phyloP scores from a whole-genome alignment of 1,139 yeast species.

The Nakaseomyces uthaithaninus region DNA sequence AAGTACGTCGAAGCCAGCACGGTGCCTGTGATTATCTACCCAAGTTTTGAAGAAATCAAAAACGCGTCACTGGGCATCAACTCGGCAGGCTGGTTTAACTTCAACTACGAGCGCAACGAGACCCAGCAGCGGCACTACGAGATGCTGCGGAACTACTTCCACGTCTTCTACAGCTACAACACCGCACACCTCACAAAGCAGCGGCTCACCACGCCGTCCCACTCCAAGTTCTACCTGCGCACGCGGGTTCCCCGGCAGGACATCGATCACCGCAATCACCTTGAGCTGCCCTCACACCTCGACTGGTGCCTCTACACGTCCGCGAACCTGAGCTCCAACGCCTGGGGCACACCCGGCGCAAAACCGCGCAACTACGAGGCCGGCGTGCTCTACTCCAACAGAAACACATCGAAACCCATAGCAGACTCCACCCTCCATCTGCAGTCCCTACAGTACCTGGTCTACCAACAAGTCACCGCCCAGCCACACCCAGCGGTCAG shows the following conservation, averaged over 20 bases:
- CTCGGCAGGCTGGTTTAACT: conserved; percentile 52
- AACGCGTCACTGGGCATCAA: conserved; percentile 39
- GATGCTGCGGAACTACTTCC: conserved; percentile 16
- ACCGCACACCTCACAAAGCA: conserved; percentile 12
- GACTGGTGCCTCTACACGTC: conserved; percentile 63
- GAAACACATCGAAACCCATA: background rate
- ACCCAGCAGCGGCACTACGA: conserved; percentile 17
- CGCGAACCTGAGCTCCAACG: conserved; percentile 57
- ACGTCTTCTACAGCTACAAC: conserved; percentile 18
- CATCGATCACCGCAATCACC: conserved; percentile 25
- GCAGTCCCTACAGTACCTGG: conserved; percentile 15
- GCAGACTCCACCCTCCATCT: conserved; percentile 32
- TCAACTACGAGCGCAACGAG: conserved; percentile 32
- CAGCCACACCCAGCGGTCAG: background rate
- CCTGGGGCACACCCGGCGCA: conserved; percentile 47
- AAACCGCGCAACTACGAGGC: conserved; percentile 42
- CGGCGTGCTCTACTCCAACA: conserved; percentile 43
- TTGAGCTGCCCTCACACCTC: conserved; percentile 30
- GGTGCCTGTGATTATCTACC: conserved; percentile 45
- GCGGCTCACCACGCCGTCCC: conserved; percentile 36
- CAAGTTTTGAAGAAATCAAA: conserved; percentile 45
- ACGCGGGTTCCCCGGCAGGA: conserved; percentile 29
- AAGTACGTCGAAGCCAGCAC: conserved; percentile 34
- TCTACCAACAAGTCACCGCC: background rate
- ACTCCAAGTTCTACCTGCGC: conserved; percentile 38